These are phyloP conservation scores for Phytophthora pluvialis DNA, from an alignment of 352 stramenopile genomes.

Conservation along the genomic window DNA sequence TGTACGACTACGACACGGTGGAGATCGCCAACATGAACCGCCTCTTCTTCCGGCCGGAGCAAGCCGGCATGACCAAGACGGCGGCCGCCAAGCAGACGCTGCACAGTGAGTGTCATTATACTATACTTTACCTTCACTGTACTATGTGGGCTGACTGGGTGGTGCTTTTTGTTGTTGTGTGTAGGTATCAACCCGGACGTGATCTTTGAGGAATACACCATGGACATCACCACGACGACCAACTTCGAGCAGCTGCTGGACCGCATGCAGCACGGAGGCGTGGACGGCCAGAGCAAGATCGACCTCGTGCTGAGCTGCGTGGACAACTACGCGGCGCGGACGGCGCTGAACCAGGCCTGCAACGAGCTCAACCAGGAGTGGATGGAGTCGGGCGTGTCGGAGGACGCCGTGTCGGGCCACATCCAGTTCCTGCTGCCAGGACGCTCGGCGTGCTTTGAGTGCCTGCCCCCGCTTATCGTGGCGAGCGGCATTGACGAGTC, in stretches of 20 bases:
- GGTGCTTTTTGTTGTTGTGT: neutral
- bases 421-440: slow-evolving; percentile 89
- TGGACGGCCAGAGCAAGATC: slow-evolving; percentile 63
- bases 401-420: slow-evolving; percentile 90
- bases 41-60: slow-evolving; percentile 89
- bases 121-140: neutral
- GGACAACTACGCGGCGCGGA: slow-evolving; percentile 91
- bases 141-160: neutral
- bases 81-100: slow-evolving; percentile 88
- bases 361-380: slow-evolving; percentile 87
- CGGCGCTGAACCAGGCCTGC: slow-evolving; percentile 88
- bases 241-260: slow-evolving; percentile 89
- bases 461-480: slow-evolving; percentile 86
- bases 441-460: slow-evolving; percentile 90
- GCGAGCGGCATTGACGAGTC: slow-evolving; percentile 87
- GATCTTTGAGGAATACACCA: slow-evolving; percentile 86
- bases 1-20: slow-evolving; percentile 92
- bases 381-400: slow-evolving; percentile 93
- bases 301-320: slow-evolving; percentile 91
- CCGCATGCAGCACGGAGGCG: slow-evolving; percentile 69
- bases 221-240: slow-evolving; percentile 86
- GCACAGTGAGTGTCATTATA: slow-evolving; percentile 50
- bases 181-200: slow-evolving; percentile 91
- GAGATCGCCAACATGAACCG: slow-evolving; percentile 94
- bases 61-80: slow-evolving; percentile 89